These are phyloP conservation scores for Candida sithepensis DNA, from an alignment of 805 yeast species.

Conservation along the genomic window DNA sequence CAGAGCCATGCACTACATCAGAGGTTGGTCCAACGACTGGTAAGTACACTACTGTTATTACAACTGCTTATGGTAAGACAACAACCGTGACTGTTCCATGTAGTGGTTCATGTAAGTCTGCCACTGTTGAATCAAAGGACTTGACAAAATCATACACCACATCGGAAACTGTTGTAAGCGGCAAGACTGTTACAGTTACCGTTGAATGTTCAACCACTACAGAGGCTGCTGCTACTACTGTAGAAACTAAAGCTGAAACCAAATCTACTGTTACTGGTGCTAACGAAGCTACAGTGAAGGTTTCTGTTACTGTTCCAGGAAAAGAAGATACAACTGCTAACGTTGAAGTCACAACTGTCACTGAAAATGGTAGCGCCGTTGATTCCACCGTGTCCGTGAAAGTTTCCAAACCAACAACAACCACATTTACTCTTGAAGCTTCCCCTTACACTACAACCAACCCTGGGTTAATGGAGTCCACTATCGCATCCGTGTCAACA, in stretches of 20 bases:
- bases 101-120: conserved; percentile 9
- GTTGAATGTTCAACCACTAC: conserved; percentile 2
- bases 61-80: not conserved
- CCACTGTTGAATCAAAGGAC: conserved; percentile 7
- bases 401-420: not conserved
- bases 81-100: conserved; percentile 19
- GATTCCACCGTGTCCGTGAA: not conserved
- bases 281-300: conserved; percentile 2
- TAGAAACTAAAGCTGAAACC: not conserved
- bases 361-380: not conserved
- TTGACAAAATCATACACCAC: conserved; percentile 12
- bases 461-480: too few relatives aligned
- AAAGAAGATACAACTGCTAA: too few relatives aligned
- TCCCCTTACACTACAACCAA: too few relatives aligned
- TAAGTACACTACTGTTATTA: not conserved
- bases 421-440: too few relatives aligned
- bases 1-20: not conserved
- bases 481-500: too few relatives aligned
- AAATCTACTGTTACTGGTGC: not conserved
- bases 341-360: too few relatives aligned
- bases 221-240: not conserved
- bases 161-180: conserved; percentile 5
- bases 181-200: conserved; percentile 9
- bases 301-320: too few relatives aligned
- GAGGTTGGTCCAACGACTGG: not conserved